Evolutionary conservation across 2,329 filamentous ascomycete species (phyloP).

Genomic region (Colletotrichum gigasporum): DNA sequence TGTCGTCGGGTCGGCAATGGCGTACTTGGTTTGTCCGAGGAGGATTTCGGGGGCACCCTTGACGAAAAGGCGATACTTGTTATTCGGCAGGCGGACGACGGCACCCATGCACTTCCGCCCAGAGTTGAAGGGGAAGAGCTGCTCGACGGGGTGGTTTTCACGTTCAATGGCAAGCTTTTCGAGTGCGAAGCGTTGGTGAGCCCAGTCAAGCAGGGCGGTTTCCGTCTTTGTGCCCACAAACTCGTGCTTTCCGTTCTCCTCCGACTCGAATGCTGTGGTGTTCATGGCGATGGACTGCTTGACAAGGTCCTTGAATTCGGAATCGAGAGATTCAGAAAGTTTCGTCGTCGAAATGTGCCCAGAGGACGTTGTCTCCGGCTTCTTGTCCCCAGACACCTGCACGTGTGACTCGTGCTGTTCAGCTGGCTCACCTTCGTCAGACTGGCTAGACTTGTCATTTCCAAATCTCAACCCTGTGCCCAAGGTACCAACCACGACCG

Average conservation of each 20-base stretch:
- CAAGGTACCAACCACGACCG: slow-evolving; percentile 65
- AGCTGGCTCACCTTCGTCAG: slow-evolving; percentile 11
- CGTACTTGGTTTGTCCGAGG: slow-evolving; percentile 51
- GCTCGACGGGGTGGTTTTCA: slow-evolving; percentile 53
- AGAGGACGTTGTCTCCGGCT: neutral
- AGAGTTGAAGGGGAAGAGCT: slow-evolving; percentile 61
- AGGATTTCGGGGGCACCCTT: slow-evolving; percentile 66
- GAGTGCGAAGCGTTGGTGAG: slow-evolving; percentile 45
- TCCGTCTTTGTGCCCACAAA: slow-evolving; percentile 67
- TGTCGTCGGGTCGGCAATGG: slow-evolving; percentile 55
- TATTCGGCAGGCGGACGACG: slow-evolving; percentile 39
- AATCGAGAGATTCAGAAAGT: slow-evolving; percentile 39
- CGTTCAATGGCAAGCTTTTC: slow-evolving; percentile 56
- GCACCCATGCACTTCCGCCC: slow-evolving; percentile 62
- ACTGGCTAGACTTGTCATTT: slow-evolving; percentile 31
- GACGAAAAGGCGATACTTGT: slow-evolving; percentile 55
- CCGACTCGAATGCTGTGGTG: slow-evolving; percentile 64
- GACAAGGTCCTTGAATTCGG: slow-evolving; percentile 46
- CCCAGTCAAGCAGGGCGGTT: slow-evolving; percentile 56
- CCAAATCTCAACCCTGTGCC: slow-evolving; percentile 48
- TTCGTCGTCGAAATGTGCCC: slow-evolving; percentile 15
- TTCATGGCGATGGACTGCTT: slow-evolving; percentile 55
- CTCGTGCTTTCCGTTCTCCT: slow-evolving; percentile 48
- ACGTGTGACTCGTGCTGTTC: slow-evolving; percentile 7
- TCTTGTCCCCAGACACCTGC: neutral